Conservation (phyloP, 2,329 filamentous ascomycete species). For the Fusarium setosum region DNA sequence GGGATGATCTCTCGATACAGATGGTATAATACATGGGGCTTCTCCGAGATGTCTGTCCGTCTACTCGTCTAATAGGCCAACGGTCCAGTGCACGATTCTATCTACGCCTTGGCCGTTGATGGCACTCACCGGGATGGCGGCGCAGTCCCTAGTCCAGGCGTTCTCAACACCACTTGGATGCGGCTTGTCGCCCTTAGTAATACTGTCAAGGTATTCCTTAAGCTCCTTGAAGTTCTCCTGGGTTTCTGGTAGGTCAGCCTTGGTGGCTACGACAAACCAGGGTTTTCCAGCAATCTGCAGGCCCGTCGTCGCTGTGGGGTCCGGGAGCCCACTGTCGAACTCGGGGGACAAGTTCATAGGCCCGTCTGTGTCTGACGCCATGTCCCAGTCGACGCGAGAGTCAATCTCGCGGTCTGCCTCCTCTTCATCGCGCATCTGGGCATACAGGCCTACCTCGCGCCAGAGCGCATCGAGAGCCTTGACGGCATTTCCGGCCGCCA, state of each 20-base stretch:
- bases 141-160: constrained; percentile 70
- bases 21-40: constrained; percentile 37
- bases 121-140: constrained; percentile 87
- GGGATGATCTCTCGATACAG: constrained; percentile 31
- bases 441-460: constrained; percentile 91
- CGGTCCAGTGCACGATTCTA: constrained; percentile 77
- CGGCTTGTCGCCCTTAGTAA: constrained; percentile 69
- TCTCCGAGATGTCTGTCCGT: not conserved
- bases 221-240: constrained; percentile 80
- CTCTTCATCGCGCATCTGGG: constrained; percentile 78
- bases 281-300: constrained; percentile 91
- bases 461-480: constrained; percentile 83
- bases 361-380: constrained; percentile 58
- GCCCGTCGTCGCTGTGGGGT: constrained; percentile 43
- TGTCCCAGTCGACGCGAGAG: constrained; percentile 66
- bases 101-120: constrained; percentile 88
- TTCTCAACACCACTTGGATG: constrained; percentile 78
- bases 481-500: constrained; percentile 83
- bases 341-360: constrained; percentile 40
- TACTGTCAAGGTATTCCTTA: constrained; percentile 74
- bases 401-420: constrained; percentile 74
- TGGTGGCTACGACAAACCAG: constrained; percentile 96
- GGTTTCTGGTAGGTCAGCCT: constrained; percentile 85
- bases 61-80: constrained; percentile 71
- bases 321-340: constrained; percentile 20